Evolutionary conservation across 2,329 filamentous ascomycete genomes (phyloP).

Genomic region (Fusarium nurragi): DNA sequence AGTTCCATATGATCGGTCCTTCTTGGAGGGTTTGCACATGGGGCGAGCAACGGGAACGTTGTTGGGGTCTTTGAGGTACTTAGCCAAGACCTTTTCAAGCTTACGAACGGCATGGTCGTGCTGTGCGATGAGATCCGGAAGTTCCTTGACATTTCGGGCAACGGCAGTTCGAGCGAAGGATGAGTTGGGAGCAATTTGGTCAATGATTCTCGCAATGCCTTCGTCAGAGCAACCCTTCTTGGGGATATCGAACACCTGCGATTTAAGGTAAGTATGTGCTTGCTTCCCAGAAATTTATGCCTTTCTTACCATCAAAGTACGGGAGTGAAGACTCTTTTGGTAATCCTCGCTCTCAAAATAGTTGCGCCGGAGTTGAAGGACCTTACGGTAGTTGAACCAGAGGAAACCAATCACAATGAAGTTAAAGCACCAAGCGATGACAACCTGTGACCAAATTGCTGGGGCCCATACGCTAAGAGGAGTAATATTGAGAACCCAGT

Average conservation of each 20-base stretch:
- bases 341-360: constrained; percentile 92
- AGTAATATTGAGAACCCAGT: constrained; percentile 69
- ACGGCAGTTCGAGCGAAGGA: constrained; percentile 83
- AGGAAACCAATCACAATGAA: constrained; percentile 81
- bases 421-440: constrained; percentile 73
- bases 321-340: constrained; percentile 83
- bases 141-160: constrained; percentile 89
- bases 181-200: constrained; percentile 79
- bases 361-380: constrained; percentile 74
- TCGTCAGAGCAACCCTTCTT: constrained; percentile 82
- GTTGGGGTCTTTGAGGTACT: constrained; percentile 88
- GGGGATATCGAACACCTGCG: constrained; percentile 83
- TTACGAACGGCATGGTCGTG: constrained; percentile 83
- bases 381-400: constrained; percentile 87
- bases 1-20: constrained; percentile 73
- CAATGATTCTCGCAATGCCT: constrained; percentile 84
- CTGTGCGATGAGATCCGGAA: constrained; percentile 85
- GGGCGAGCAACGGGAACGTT: constrained; percentile 81
- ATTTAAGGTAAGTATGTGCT: constrained; percentile 15
- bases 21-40: constrained; percentile 80
- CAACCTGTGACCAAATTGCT: constrained; percentile 67
- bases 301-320: constrained; percentile 69
- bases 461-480: constrained; percentile 63
- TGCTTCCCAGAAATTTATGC: not conserved
- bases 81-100: constrained; percentile 84